Evolutionary conservation across 257 asterid genomes (phyloP), one percentile per base, ranked within the genome.

Genomic region (Coffea eugenioides): DNA sequence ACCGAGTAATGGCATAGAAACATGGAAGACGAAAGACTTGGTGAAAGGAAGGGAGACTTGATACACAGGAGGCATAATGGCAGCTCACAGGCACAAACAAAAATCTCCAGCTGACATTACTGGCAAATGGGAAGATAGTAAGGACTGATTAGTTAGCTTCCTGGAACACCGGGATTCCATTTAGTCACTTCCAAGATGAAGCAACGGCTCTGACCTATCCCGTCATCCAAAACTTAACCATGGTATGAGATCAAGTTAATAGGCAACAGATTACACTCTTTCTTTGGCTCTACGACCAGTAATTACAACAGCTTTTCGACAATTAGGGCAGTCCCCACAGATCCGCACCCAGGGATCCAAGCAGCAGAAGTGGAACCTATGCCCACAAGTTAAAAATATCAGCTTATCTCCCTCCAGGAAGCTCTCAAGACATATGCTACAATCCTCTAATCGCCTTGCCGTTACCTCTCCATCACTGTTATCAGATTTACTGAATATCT

Each of bases 311-410:
- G 80, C 81, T 81, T 88, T 86, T 23, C 99, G 94, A 79, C 98
- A 95, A 82, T 93, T 87, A 6, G 99, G 99, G 90, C 99, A 93
- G 79, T 94, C 97, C 4, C 97, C 98, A 75, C 97, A 89, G 69
- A 87, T 84, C 61, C 88, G 84, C 45, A 91, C 79, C 99, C 97
- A 95, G 23, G 95, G 98, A 69, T 85, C 88, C 85, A 95, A 84
- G 91, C 97, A 93, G 78, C 80, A 74, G 81, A 83, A 74, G 81
- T 93, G 99, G 78, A 92, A 92, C 88, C 92, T 87, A 80, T 93
- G 98, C 59, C 85, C 89, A 71, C 99, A 95, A 16, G 92, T 90
- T 48, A 92, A 86, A 61, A 84, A 72, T n/a, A 80, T 79, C 81
- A 95, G 88, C 82, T 87, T 84, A 34, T 95, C 98, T 75, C 97